Conservation (phyloP, 108 stramenopile genomes). For the Pseudonitzschia multiseries region DNA sequence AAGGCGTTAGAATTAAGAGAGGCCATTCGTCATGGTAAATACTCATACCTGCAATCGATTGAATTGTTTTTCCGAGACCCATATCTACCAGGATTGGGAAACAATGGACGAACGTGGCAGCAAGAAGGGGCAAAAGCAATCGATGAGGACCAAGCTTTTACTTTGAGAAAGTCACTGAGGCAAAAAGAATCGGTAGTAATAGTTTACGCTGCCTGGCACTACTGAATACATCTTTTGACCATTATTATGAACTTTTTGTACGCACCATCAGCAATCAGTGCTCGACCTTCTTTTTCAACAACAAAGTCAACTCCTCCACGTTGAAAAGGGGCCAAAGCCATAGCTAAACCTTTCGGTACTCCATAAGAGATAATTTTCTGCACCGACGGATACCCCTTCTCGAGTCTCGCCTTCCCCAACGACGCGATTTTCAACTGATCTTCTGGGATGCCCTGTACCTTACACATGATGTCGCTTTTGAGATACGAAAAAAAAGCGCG, state of each 20-base stretch:
- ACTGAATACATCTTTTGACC: too few relatives aligned
- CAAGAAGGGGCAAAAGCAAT: neutral
- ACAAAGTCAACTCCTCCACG: slow-evolving; percentile 85
- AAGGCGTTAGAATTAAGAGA: slow-evolving; percentile 87
- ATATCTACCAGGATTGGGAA: slow-evolving; percentile 24
- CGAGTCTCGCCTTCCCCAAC: slow-evolving; percentile 64
- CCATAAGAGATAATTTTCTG: slow-evolving; percentile 52
- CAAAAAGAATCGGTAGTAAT: too few relatives aligned
- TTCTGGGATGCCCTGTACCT: slow-evolving; percentile 61
- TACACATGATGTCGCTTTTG: slow-evolving; percentile 18
- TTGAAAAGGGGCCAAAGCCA: slow-evolving; percentile 82
- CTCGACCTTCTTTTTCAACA: slow-evolving; percentile 75
- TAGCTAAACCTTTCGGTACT: slow-evolving; percentile 57
- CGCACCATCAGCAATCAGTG: slow-evolving; percentile 82
- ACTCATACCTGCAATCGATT: slow-evolving; percentile 87
- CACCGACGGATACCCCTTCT: slow-evolving; percentile 53
- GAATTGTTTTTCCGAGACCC: slow-evolving; percentile 83
- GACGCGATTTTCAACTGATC: slow-evolving; percentile 70
- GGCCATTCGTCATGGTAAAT: slow-evolving; percentile 91
- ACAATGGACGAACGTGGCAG: neutral
- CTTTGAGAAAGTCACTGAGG: too few relatives aligned
- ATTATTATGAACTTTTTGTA: neutral
- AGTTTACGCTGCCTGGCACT: too few relatives aligned
- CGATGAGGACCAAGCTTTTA: neutral
- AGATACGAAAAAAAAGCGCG: slow-evolving; percentile 63